phyloP scores from a whole-genome alignment of 768 basidiomycete genomes.

The Leccinum longicurvipes region DNA sequence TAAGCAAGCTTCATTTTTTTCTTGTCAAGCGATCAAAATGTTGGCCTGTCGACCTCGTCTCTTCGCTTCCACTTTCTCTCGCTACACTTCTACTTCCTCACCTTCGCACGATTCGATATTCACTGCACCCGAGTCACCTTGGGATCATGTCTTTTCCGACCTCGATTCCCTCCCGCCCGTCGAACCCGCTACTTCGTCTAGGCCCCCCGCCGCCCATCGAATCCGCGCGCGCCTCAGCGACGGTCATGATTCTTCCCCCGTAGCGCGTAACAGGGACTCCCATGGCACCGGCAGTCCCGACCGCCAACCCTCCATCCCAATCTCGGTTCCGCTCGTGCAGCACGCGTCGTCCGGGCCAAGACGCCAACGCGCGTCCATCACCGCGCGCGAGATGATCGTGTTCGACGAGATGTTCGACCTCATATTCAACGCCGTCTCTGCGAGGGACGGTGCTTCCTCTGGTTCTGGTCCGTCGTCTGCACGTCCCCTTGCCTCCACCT shows the following conservation, averaged over 20 bases:
- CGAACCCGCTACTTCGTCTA: not conserved
- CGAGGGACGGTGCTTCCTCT: constrained; percentile 22
- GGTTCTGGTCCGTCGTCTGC: not conserved
- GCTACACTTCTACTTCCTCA: not conserved
- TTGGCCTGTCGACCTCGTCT: constrained; percentile 15
- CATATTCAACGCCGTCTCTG: constrained; percentile 56
- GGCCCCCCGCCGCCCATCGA: constrained; percentile 17
- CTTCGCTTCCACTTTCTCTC: not conserved
- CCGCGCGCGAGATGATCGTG: constrained; percentile 59
- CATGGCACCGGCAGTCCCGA: not conserved
- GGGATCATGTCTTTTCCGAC: constrained; percentile 54
- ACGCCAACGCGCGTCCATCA: constrained; percentile 56
- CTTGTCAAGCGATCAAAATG: constrained; percentile 10
- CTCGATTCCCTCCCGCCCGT: constrained; percentile 34
- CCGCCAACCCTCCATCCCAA: not conserved
- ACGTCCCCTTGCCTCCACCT: not conserved
- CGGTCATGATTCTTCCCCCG: not conserved
- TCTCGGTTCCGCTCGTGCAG: not conserved
- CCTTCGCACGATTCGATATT: constrained; percentile 31
- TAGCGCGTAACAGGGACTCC: not conserved
- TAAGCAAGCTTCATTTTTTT: not conserved
- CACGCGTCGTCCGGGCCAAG: constrained; percentile 9
- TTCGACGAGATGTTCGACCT: constrained; percentile 74
- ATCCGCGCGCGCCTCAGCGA: constrained; percentile 10
- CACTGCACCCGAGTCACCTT: constrained; percentile 36